Evolutionary conservation across 306 rosid genomes (phyloP).

Genomic region (Prunus mume): DNA sequence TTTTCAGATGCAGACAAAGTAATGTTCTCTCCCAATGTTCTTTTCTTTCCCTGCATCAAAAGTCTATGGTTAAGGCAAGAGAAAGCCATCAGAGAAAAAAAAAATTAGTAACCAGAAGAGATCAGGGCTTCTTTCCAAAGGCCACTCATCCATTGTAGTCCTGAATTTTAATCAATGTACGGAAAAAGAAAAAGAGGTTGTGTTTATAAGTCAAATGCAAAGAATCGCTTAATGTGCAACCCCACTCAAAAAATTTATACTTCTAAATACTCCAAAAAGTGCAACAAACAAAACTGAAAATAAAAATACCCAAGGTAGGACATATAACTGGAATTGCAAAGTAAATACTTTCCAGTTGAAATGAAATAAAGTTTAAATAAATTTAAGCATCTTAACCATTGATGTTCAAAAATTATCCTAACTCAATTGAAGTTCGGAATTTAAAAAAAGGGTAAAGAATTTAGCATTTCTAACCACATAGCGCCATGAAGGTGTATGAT

Average conservation of each 20-base stretch:
- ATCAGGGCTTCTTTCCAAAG: background rate
- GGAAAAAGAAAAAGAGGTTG: background rate
- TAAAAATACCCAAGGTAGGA: background rate
- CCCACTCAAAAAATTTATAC: background rate
- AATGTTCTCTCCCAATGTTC: slow-evolving; percentile 52
- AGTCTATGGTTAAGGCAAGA: slow-evolving; percentile 29
- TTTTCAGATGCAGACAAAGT: slow-evolving; percentile 43
- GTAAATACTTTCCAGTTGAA: background rate
- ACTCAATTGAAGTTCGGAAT: background rate
- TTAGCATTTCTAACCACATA: slow-evolving; percentile 61
- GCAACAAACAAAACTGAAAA: background rate
- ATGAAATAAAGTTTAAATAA: slow-evolving; percentile 1
- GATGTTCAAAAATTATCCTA: background rate
- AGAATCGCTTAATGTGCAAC: background rate
- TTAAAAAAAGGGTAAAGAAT: background rate
- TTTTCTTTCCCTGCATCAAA: slow-evolving; percentile 67
- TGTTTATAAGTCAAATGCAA: background rate
- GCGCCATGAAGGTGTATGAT: slow-evolving; percentile 75
- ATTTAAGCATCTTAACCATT: slow-evolving; percentile 9
- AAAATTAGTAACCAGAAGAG: background rate
- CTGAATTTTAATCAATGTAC: background rate
- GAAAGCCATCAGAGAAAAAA: slow-evolving; percentile 7
- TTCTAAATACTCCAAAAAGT: background rate
- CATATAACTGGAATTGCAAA: background rate
- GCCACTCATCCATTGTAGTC: background rate